Evolutionary conservation across 2,329 filamentous ascomycete genomes (phyloP).

Genomic region (Colletotrichum sp.): DNA sequence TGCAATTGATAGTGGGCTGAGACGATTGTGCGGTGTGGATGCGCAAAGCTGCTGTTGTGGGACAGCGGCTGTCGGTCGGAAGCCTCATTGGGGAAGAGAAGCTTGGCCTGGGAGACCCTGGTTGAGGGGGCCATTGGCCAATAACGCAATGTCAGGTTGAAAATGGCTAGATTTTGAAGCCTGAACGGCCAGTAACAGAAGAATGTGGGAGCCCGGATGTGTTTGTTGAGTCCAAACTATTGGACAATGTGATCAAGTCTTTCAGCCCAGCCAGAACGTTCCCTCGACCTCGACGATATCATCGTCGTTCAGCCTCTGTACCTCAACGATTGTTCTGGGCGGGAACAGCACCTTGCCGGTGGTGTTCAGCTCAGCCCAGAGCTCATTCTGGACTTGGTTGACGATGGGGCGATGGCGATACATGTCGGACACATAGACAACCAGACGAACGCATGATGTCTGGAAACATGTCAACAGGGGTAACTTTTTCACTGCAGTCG

Average conservation of each 20-base stretch:
- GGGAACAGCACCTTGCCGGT: conserved; percentile 26
- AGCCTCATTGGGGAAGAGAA: neutral
- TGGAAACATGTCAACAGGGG: neutral
- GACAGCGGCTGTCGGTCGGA: conserved; percentile 5
- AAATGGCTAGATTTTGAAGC: neutral
- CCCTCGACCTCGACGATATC: conserved; percentile 37
- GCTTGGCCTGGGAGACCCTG: neutral
- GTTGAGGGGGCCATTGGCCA: neutral
- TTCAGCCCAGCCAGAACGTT: conserved; percentile 22
- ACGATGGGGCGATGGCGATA: conserved; percentile 35
- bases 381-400: conserved; percentile 33
- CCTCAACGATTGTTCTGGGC: conserved; percentile 35
- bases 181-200: neutral
- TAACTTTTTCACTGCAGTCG: neutral
- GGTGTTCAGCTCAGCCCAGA: conserved; percentile 32
- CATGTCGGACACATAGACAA: conserved; percentile 39
- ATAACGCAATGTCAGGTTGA: neutral
- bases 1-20: neutral
- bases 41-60: neutral
- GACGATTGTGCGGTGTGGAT: neutral
- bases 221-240: neutral
- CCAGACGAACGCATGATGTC: conserved; percentile 21
- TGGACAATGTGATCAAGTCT: neutral
- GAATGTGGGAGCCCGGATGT: neutral
- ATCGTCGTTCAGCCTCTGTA: conserved; percentile 35